phyloP scores from a whole-genome alignment of 2,329 filamentous ascomycete genomes.

The Hypoxylon sp. region DNA sequence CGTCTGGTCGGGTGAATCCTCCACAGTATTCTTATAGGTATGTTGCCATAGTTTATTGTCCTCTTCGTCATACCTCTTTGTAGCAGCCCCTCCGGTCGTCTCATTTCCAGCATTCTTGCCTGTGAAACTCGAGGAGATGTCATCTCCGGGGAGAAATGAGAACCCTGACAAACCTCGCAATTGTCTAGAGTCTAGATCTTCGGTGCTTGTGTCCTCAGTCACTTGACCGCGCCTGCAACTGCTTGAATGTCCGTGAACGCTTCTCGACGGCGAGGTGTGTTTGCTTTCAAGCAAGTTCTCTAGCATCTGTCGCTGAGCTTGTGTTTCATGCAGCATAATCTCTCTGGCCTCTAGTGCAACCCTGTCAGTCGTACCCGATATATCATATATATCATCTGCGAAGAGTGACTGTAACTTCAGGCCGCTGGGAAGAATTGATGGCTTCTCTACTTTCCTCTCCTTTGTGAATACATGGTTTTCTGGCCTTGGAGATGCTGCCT shows the following conservation, averaged over 20 bases:
- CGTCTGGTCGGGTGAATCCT: not conserved
- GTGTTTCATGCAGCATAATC: slow-evolving; percentile 2
- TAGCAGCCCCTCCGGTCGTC: not conserved
- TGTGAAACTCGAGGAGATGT: slow-evolving; percentile 25
- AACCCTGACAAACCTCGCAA: slow-evolving; percentile 38
- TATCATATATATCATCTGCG: slow-evolving; percentile 33
- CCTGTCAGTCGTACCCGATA: slow-evolving; percentile 1
- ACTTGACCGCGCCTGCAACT: not conserved
- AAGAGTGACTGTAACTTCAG: slow-evolving; percentile 26
- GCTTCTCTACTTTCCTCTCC: not conserved
- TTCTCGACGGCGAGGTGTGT: not conserved
- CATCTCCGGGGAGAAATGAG: slow-evolving; percentile 48
- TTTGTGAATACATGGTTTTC: not conserved
- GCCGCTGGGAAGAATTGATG: not conserved
- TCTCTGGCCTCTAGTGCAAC: not conserved
- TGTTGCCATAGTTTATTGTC: not conserved
- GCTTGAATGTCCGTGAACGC: not conserved
- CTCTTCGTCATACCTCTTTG: not conserved
- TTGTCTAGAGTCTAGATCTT: slow-evolving; percentile 18
- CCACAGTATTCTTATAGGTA: not conserved
- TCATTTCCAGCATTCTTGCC: not conserved
- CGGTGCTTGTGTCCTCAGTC: not conserved
- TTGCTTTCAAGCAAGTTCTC: slow-evolving; percentile 30
- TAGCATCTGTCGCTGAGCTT: slow-evolving; percentile 31
- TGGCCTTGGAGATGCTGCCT: not conserved